Percentiles rank a stretch among this genome's conserved stretches.
phyloP scores from a whole-genome alignment of 129 eudicot genomes.

The Helianthus tuberosus region DNA sequence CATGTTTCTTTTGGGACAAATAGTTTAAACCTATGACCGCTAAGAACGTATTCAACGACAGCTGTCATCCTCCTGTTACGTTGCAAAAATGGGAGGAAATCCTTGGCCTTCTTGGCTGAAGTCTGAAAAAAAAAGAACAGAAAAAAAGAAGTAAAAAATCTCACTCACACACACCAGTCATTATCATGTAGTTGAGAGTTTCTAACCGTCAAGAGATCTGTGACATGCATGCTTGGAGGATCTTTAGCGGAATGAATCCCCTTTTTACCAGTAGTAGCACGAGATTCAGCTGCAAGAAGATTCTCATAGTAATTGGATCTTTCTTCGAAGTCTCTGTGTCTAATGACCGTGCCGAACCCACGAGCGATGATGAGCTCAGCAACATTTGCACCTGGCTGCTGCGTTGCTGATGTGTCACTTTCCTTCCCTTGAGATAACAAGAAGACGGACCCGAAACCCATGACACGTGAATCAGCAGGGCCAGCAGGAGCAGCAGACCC shows the following conservation, averaged over 20 bases:
- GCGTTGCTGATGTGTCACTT: slow-evolving; percentile 59
- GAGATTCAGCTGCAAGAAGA: slow-evolving; percentile 89
- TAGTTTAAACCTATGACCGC: slow-evolving; percentile 89
- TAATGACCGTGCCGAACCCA: slow-evolving; percentile 77
- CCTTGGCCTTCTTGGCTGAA: slow-evolving; percentile 81
- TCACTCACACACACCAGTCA: background rate
- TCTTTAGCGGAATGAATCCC: slow-evolving; percentile 83
- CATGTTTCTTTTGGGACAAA: slow-evolving; percentile 91
- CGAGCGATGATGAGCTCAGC: slow-evolving; percentile 86
- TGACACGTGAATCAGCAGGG: slow-evolving; percentile 71
- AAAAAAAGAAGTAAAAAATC: background rate
- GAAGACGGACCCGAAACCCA: slow-evolving; percentile 97
- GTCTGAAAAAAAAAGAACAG: slow-evolving; percentile 36
- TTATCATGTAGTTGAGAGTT: background rate
- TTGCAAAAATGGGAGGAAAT: slow-evolving; percentile 87
- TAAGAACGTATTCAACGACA: slow-evolving; percentile 89
- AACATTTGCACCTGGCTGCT: slow-evolving; percentile 65
- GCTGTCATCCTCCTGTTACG: slow-evolving; percentile 90
- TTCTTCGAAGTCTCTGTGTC: slow-evolving; percentile 96
- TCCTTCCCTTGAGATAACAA: slow-evolving; percentile 61
- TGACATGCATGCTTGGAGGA: slow-evolving; percentile 75
- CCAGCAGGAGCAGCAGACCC: slow-evolving; percentile 61
- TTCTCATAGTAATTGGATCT: slow-evolving; percentile 91
- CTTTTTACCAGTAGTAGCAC: slow-evolving; percentile 73
- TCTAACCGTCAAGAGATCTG: slow-evolving; percentile 80